Evolutionary conservation across 192 early-diverging fungal species (phyloP), one percentile per base, ranked within the genome.

Genomic region (Coemansia sp.): DNA sequence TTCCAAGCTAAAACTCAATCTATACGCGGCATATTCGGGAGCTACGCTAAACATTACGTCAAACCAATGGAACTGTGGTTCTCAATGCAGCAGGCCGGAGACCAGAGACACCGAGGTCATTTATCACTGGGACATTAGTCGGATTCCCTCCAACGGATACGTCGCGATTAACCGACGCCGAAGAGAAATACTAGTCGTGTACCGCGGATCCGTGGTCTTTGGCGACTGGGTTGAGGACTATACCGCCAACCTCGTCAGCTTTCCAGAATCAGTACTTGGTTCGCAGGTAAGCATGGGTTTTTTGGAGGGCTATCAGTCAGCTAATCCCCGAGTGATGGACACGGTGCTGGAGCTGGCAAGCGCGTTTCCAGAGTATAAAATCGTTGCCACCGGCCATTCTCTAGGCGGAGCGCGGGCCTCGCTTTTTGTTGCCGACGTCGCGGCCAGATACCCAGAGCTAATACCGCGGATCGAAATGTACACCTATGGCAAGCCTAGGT

Each of bases 401-500:
- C 62, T 81, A 11, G 78, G 78, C 18, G 78, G 68, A 0, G 46
- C 79, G 8, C 66, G 71, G 6, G 69, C 79, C 7, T 51, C 71
- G 4, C 23, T 82, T 55, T 72, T 68, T 58, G 74, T 72, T 24
- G 67, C 67, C 3, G 72, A 75, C 11, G 25, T 76, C 10, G 48
- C 62, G 19, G 34, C 19, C 4, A 32, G 50, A 10, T 39, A 67
- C 19, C 67, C 70, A n/a, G 35, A 56, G 3, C 50, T 66, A 7
- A 24, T 32, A 2, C 9, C 45, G 1, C 61, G 66, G 8, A 27
- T 76, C 6, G 50, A 58, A 23, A 19, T 76, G 49, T 72, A 60
- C 35, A 75, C 74, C 0, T 76, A 76, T 30, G 79, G 79, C 1
- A 59, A 72, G 34, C 67, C 74, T 14, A 71, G 70, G 36, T 64